phyloP scores from a whole-genome alignment of 352 stramenopile species.

The Phytophthora constricta region DNA sequence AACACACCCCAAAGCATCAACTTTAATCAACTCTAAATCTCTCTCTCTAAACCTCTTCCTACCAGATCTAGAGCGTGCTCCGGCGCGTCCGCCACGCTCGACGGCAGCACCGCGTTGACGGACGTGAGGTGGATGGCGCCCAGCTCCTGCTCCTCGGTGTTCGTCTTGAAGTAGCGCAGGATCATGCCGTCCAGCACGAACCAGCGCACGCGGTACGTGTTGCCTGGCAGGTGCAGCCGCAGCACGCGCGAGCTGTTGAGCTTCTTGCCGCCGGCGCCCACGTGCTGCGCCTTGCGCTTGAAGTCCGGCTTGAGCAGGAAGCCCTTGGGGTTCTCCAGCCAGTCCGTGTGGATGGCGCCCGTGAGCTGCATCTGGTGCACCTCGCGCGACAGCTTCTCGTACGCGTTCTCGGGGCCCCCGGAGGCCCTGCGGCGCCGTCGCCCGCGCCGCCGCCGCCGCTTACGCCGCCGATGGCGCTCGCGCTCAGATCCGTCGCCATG shows the following conservation, averaged over 20 bases:
- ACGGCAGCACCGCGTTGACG: constrained; percentile 87
- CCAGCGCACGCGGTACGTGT: constrained; percentile 83
- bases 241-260: constrained; percentile 82
- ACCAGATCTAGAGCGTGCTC: constrained; percentile 87
- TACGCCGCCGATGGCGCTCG: constrained; percentile 52
- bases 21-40: not conserved
- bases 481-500: constrained; percentile 62
- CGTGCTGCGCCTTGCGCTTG: constrained; percentile 87
- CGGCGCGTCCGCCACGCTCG: constrained; percentile 87
- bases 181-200: constrained; percentile 92
- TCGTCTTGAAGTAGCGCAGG: constrained; percentile 88
- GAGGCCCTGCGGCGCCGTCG: constrained; percentile 29
- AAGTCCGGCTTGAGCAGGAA: constrained; percentile 91
- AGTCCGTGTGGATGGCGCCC: constrained; percentile 89
- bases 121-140: constrained; percentile 89
- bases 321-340: constrained; percentile 90
- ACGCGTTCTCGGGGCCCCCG: constrained; percentile 74
- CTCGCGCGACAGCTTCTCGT: constrained; percentile 90
- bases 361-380: constrained; percentile 92
- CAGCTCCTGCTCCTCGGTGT: constrained; percentile 87
- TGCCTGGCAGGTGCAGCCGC: constrained; percentile 80
- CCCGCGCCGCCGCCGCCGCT: constrained; percentile 16
- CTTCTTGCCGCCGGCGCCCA: constrained; percentile 87
- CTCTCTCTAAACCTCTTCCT: not conserved
- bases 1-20: constrained; percentile 2